These are phyloP conservation scores for Verticillium nonalfalfae DNA, from an alignment of 2,329 filamentous ascomycete species.

Conservation along the genomic window DNA sequence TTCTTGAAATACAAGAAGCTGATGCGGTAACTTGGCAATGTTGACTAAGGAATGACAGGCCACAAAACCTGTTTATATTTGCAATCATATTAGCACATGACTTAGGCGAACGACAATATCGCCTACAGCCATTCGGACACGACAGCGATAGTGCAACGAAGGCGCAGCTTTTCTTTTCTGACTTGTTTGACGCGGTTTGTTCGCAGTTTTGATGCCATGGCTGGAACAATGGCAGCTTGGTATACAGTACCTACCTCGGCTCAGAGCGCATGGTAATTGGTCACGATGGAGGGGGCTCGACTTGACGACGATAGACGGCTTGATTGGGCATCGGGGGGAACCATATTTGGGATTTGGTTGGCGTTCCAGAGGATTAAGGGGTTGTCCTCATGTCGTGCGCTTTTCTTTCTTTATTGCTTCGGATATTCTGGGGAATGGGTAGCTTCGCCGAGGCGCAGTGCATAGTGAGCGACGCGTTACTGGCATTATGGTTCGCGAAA, in stretches of 20 bases:
- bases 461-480: neutral
- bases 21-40: slow-evolving; percentile 23
- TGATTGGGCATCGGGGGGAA: neutral
- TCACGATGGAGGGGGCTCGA: neutral
- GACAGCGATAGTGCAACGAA: neutral
- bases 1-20: slow-evolving; percentile 44
- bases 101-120: neutral
- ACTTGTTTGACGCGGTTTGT: neutral
- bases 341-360: neutral
- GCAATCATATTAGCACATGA: neutral
- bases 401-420: neutral
- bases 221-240: neutral
- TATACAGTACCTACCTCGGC: neutral
- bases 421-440: neutral
- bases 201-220: neutral
- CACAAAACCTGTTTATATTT: neutral
- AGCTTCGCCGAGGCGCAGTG: neutral
- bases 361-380: neutral
- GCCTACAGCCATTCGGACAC: neutral
- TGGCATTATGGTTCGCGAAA: too few species aligned
- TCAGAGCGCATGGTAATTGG: neutral
- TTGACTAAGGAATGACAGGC: neutral
- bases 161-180: neutral
- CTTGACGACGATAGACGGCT: neutral
- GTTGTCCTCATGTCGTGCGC: neutral